These are phyloP conservation scores for Hypericum perforatum DNA, from an alignment of 345 rosid genomes.

Conservation along the genomic window DNA sequence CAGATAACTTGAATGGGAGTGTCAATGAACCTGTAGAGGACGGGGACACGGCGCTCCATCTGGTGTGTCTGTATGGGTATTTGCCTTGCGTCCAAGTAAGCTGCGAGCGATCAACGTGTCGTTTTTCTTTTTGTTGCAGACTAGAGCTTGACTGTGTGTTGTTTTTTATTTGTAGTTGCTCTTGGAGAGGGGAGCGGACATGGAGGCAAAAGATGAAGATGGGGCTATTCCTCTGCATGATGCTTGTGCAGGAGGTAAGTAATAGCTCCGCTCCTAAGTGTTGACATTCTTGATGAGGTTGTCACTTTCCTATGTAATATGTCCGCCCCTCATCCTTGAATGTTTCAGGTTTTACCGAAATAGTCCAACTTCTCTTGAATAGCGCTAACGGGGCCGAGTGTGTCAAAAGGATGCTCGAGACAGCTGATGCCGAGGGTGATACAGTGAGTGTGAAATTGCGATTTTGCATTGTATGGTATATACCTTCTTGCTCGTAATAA, in stretches of 20 bases:
- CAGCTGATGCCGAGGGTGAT: slow-evolving; percentile 75
- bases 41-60: slow-evolving; percentile 88
- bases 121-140: not conserved
- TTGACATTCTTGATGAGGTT: no score
- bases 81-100: slow-evolving; percentile 75
- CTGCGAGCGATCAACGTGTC: slow-evolving; percentile 2
- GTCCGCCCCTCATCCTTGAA: not conserved
- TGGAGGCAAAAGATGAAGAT: slow-evolving; percentile 84
- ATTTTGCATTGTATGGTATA: no score
- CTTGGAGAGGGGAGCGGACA: slow-evolving; percentile 70
- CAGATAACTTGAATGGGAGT: slow-evolving; percentile 66
- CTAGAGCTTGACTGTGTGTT: not conserved
- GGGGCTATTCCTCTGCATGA: slow-evolving; percentile 93
- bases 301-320: no score
- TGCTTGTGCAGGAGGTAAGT: slow-evolving; percentile 84
- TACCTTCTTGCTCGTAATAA: no score
- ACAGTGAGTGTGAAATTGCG: slow-evolving; percentile 39
- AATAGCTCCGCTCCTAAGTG: not conserved
- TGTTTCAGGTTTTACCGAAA: slow-evolving; percentile 52
- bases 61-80: slow-evolving; percentile 77
- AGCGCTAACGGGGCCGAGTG: slow-evolving; percentile 36
- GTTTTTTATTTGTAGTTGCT: slow-evolving; percentile 41
- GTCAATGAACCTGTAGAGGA: slow-evolving; percentile 80
- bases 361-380: slow-evolving; percentile 50
- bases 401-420: slow-evolving; percentile 61